Conservation (phyloP, 2,329 filamentous ascomycete genomes). For the Elsinoe australis region DNA sequence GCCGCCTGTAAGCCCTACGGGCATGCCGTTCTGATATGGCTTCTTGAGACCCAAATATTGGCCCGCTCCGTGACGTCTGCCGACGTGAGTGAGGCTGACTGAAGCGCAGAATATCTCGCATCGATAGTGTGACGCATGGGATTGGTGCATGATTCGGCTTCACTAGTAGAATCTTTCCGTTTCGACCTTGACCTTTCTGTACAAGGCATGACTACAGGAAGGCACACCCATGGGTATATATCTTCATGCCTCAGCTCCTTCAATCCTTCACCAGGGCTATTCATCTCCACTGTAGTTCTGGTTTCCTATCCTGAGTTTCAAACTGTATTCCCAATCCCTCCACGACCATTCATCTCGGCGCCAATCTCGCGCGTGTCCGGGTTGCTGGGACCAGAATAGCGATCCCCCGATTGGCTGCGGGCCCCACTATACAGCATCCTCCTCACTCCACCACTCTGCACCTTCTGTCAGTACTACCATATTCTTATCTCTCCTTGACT, state of each 20-base stretch:
- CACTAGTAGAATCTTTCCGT: no score
- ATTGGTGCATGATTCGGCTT: conserved; percentile 5
- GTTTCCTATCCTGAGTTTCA: not conserved
- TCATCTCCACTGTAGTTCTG: not conserved
- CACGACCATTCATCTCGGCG: not conserved
- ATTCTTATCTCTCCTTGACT: no score
- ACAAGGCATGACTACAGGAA: no score
- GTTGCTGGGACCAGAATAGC: conserved; percentile 11
- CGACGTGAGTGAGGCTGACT: conserved; percentile 1
- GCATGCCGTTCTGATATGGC: no score
- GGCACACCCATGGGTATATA: no score
- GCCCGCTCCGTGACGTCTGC: not conserved
- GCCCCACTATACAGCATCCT: not conserved
- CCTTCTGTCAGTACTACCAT: not conserved
- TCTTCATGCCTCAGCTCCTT: no score
- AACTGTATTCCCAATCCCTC: not conserved
- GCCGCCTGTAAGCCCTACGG: no score
- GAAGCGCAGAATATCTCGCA: not conserved
- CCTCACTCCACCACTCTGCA: not conserved
- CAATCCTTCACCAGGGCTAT: no score
- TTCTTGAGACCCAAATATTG: not conserved
- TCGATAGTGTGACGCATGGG: not conserved
- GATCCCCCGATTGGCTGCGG: not conserved
- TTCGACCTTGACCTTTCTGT: no score
- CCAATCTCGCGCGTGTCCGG: not conserved